Percentiles rank a stretch among this genome's conserved stretches.
Conservation (phyloP, 345 rosid genomes). For the Ailanthus altissimus region DNA sequence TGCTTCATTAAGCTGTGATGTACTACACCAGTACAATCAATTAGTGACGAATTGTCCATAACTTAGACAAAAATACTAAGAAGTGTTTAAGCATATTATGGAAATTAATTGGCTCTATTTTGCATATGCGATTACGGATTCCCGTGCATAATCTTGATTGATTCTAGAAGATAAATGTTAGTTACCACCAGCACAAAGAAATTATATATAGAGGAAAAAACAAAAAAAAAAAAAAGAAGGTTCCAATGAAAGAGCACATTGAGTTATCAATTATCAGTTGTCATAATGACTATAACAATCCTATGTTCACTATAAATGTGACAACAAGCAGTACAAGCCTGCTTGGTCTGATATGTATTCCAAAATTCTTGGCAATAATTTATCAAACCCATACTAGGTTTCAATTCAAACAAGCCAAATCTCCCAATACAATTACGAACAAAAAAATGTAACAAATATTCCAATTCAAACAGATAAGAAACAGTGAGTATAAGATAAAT, state of each 20-base stretch:
- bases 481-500: background rate
- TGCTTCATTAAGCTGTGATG: constrained; percentile 36
- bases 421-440: background rate
- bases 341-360: no score
- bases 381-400: no score
- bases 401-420: background rate
- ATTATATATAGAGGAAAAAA: no score
- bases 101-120: background rate
- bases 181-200: no score
- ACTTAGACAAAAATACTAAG: background rate
- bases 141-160: background rate
- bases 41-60: background rate
- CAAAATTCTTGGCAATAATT: no score
- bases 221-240: no score
- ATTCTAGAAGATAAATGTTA: no score
- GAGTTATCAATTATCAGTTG: background rate
- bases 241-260: background rate
- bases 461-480: background rate
- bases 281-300: background rate
- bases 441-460: background rate
- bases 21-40: constrained; percentile 30
- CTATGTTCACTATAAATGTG: background rate
- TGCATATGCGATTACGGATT: background rate
- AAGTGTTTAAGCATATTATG: background rate
- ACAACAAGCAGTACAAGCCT: no score